These are phyloP conservation scores for Paramecium primaurelia DNA, from an alignment of 73 alveolate genomes.

Conservation along the genomic window DNA sequence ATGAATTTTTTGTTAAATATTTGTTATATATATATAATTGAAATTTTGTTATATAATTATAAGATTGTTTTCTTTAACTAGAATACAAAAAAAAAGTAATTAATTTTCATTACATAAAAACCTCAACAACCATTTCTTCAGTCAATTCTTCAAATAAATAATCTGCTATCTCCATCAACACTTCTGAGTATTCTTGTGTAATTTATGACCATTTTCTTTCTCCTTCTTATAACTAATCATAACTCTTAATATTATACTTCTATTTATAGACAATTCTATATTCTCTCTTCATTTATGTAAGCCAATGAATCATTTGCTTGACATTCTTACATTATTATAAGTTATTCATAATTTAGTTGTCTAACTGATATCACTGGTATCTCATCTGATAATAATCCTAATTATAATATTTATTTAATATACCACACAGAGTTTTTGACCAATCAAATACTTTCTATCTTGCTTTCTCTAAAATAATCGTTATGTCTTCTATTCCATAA, in stretches of 20 bases:
- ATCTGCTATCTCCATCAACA: constrained; percentile 53
- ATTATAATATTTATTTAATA: not conserved
- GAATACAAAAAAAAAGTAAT: not conserved
- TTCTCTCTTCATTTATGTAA: constrained; percentile 46
- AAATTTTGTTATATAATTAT: too few relatives aligned
- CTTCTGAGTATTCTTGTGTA: constrained; percentile 40
- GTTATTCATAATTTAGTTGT: not conserved
- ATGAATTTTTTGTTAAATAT: not conserved
- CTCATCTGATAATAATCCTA: constrained; percentile 37
- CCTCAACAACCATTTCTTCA: constrained; percentile 37
- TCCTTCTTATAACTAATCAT: not conserved
- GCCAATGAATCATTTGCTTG: constrained; percentile 36
- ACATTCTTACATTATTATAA: not conserved
- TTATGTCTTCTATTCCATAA: not conserved
- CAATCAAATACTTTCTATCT: constrained; percentile 45
- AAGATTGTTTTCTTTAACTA: not conserved
- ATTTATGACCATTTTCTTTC: constrained; percentile 21
- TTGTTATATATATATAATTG: not conserved
- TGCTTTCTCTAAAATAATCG: constrained; percentile 7
- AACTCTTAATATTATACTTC: not conserved
- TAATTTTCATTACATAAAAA: not conserved
- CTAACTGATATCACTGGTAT: not conserved
- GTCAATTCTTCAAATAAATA: constrained; percentile 41
- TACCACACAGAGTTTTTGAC: constrained; percentile 46
- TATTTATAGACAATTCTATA: not conserved